phyloP scores from a whole-genome alignment of 768 basidiomycete genomes.

The Filobasidium floriforme region DNA sequence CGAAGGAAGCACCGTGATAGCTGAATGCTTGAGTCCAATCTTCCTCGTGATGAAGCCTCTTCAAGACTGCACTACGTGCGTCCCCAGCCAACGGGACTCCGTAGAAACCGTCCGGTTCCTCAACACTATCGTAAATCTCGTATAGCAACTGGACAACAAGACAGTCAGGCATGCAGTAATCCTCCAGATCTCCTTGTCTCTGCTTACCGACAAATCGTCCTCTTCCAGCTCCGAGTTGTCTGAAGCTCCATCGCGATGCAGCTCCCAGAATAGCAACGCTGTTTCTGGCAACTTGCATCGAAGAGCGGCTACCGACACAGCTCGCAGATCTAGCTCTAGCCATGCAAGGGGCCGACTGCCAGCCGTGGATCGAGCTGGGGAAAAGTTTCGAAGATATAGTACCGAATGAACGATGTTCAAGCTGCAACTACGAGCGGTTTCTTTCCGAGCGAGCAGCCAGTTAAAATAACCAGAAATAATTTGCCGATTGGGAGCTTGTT shows the following conservation, averaged over 20 bases:
- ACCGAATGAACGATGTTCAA: background rate
- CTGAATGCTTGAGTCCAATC: slow-evolving; percentile 87
- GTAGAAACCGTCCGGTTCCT: slow-evolving; percentile 98
- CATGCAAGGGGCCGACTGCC: slow-evolving; percentile 47
- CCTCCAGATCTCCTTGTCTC: background rate
- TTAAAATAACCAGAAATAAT: slow-evolving; percentile 7
- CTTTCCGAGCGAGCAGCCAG: background rate
- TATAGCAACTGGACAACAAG: slow-evolving; percentile 56
- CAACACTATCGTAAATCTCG: slow-evolving; percentile 87
- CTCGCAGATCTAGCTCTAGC: slow-evolving; percentile 66
- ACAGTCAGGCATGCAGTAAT: background rate
- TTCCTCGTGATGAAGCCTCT: slow-evolving; percentile 81
- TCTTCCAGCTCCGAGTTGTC: background rate
- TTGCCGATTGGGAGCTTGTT: background rate
- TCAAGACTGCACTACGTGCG: slow-evolving; percentile 69
- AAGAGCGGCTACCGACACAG: slow-evolving; percentile 67
- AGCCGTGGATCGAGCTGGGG: background rate
- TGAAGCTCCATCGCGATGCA: slow-evolving; percentile 55
- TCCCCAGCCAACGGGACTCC: slow-evolving; percentile 68
- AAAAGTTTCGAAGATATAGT: background rate
- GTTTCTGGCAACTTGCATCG: slow-evolving; percentile 78
- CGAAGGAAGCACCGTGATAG: slow-evolving; percentile 77
- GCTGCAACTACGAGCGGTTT: background rate
- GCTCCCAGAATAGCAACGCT: slow-evolving; percentile 78
- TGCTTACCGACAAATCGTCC: background rate